phyloP scores from a whole-genome alignment of 2,329 filamentous ascomycete genomes.

The Fusarium sublunatum region DNA sequence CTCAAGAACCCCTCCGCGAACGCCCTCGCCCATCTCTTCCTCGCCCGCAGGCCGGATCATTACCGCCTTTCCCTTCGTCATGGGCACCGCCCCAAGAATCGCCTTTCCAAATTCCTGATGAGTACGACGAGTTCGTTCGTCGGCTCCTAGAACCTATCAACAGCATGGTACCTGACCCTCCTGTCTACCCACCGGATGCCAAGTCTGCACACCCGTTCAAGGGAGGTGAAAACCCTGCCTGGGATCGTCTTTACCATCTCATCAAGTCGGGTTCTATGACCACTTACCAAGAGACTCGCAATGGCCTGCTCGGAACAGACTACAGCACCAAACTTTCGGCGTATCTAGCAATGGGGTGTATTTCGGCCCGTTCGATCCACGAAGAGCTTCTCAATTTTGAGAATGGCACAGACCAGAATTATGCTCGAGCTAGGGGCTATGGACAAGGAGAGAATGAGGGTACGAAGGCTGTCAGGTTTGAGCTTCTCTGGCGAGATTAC shows the following conservation, averaged over 20 bases:
- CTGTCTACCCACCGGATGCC: constrained; percentile 63
- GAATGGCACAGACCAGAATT: constrained; percentile 63
- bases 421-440: constrained; percentile 64
- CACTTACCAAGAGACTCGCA: constrained; percentile 76
- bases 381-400: constrained; percentile 75
- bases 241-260: constrained; percentile 69
- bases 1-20: constrained; percentile 75
- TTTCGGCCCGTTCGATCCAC: constrained; percentile 80
- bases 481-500: constrained; percentile 83
- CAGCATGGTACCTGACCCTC: constrained; percentile 61
- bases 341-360: constrained; percentile 76
- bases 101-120: constrained; percentile 73
- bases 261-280: constrained; percentile 70
- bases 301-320: constrained; percentile 75
- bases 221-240: constrained; percentile 73
- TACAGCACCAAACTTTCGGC: constrained; percentile 82
- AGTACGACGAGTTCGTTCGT: constrained; percentile 63
- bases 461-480: constrained; percentile 75
- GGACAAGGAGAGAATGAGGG: constrained; percentile 78
- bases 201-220: constrained; percentile 72
- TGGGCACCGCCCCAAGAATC: constrained; percentile 66
- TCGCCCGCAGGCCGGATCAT: constrained; percentile 58
- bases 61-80: constrained; percentile 65
- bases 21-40: constrained; percentile 70
- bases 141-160: constrained; percentile 69